Evolutionary conservation across 1,284 basidiomycete species (phyloP).

Genomic region (Mycena citricolor): DNA sequence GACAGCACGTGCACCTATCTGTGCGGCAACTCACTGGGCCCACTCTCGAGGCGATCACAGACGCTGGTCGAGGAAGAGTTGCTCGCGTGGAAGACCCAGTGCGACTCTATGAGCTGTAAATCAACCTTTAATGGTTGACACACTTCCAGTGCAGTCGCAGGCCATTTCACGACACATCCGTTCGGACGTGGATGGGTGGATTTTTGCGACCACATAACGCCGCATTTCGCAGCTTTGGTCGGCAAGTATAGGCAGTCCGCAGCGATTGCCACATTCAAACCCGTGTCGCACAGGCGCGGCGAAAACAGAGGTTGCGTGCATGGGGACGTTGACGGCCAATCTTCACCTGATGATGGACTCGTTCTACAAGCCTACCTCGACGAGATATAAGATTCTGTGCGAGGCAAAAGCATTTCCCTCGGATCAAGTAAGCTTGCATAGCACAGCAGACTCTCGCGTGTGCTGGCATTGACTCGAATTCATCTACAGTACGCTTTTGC

Average conservation of each 20-base stretch:
- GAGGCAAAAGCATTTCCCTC: slow-evolving; percentile 95
- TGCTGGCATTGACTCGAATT: slow-evolving; percentile 1
- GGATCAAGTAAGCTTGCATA: slow-evolving; percentile 52
- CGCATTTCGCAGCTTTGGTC: slow-evolving; percentile 80
- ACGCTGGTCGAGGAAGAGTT: slow-evolving; percentile 83
- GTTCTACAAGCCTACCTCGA: slow-evolving; percentile 87
- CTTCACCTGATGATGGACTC: slow-evolving; percentile 92
- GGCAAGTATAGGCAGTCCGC: slow-evolving; percentile 39
- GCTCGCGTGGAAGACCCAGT: slow-evolving; percentile 84
- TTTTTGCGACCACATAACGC: slow-evolving; percentile 73
- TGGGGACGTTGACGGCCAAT: slow-evolving; percentile 93
- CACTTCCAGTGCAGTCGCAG: slow-evolving; percentile 75
- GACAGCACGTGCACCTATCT: slow-evolving; percentile 77
- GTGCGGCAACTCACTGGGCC: slow-evolving; percentile 94
- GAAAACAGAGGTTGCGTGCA: slow-evolving; percentile 88
- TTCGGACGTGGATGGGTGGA: slow-evolving; percentile 82
- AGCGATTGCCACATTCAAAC: slow-evolving; percentile 13
- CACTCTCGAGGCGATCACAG: slow-evolving; percentile 74
- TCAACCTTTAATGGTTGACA: slow-evolving; percentile 21
- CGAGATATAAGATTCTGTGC: slow-evolving; percentile 92
- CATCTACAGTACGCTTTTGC: slow-evolving; percentile 84
- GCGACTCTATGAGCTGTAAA: slow-evolving; percentile 27
- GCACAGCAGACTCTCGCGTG: too few relatives aligned
- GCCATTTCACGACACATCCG: slow-evolving; percentile 86
- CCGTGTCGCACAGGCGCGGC: slow-evolving; percentile 66